Conservation (phyloP, 805 yeast genomes). For the Kazachstania kunashirensis region DNA sequence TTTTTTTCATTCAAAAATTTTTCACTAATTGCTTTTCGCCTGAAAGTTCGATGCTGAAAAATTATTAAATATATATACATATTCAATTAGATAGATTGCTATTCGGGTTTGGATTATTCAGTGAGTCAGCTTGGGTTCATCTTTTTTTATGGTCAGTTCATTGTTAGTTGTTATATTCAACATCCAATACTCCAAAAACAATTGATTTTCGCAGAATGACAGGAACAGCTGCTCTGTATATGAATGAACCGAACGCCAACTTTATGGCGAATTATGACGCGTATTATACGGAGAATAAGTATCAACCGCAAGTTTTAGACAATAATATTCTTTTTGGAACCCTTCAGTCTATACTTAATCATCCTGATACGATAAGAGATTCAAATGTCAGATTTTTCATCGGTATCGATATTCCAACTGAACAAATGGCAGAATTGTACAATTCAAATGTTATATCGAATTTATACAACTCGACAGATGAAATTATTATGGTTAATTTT, state of each 20-base stretch:
- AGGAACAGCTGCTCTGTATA: not conserved
- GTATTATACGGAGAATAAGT: constrained; percentile 2
- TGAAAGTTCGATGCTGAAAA: too few species aligned
- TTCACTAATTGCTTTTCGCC: too few species aligned
- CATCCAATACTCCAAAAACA: too few species aligned
- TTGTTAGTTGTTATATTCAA: too few species aligned
- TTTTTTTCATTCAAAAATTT: too few species aligned
- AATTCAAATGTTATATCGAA: not conserved
- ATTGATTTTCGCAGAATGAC: not conserved
- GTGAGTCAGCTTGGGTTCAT: too few species aligned
- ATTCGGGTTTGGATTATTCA: too few species aligned
- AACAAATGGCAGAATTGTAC: constrained; percentile 24
- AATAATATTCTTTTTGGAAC: constrained; percentile 41
- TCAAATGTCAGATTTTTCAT: constrained; percentile 34
- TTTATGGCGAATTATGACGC: constrained; percentile 1
- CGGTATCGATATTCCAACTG: constrained; percentile 29
- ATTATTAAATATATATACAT: too few species aligned
- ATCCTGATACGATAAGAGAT: constrained; percentile 27
- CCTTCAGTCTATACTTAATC: constrained; percentile 33
- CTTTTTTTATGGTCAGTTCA: too few species aligned
- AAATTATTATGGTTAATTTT: constrained; percentile 30
- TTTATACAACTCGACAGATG: constrained; percentile 16
- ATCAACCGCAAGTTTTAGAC: constrained; percentile 34
- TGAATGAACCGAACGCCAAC: not conserved
- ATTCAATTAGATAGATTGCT: too few species aligned